Evolutionary conservation across 108 stramenopile species (phyloP).

Genomic region (Nitzschia sp.): DNA sequence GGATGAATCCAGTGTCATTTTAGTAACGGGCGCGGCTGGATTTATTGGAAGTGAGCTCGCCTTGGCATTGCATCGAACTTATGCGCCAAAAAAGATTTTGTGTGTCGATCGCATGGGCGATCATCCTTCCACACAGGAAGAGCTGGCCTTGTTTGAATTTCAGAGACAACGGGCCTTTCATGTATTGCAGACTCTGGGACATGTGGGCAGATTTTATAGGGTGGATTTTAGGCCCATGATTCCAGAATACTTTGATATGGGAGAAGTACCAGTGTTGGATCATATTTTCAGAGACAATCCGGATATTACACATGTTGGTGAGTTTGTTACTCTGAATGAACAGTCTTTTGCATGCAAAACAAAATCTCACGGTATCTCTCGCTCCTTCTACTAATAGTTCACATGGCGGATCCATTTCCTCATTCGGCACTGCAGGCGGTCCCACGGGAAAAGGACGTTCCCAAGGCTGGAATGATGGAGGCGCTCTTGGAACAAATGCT

Average conservation of each 20-base stretch:
- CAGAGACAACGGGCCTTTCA: slow-evolving; percentile 77
- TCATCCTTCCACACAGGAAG: slow-evolving; percentile 47
- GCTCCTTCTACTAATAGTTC: slow-evolving; percentile 32
- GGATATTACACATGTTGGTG: slow-evolving; percentile 85
- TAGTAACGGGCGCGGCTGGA: slow-evolving; percentile 84
- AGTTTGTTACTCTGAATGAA: slow-evolving; percentile 67
- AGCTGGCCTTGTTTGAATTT: slow-evolving; percentile 69
- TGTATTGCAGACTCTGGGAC: slow-evolving; percentile 59
- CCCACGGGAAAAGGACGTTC: slow-evolving; percentile 60
- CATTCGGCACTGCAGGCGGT: slow-evolving; percentile 53
- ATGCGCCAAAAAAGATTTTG: slow-evolving; percentile 58
- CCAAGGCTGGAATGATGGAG: slow-evolving; percentile 81
- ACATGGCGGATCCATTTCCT: slow-evolving; percentile 62
- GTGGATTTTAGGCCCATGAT: slow-evolving; percentile 80
- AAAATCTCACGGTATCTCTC: background rate
- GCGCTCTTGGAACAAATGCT: slow-evolving; percentile 71
- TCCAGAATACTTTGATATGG: slow-evolving; percentile 84
- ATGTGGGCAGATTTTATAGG: slow-evolving; percentile 58
- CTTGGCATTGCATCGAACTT: slow-evolving; percentile 75
- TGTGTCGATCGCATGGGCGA: slow-evolving; percentile 61
- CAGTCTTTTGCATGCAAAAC: slow-evolving; percentile 50
- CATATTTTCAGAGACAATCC: slow-evolving; percentile 70
- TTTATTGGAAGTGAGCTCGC: slow-evolving; percentile 81
- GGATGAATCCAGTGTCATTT: slow-evolving; percentile 58
- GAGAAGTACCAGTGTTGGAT: slow-evolving; percentile 76